Evolutionary conservation across 2,329 filamentous ascomycete genomes (phyloP).

Genomic region (Phyllosticta citribraziliensis): DNA sequence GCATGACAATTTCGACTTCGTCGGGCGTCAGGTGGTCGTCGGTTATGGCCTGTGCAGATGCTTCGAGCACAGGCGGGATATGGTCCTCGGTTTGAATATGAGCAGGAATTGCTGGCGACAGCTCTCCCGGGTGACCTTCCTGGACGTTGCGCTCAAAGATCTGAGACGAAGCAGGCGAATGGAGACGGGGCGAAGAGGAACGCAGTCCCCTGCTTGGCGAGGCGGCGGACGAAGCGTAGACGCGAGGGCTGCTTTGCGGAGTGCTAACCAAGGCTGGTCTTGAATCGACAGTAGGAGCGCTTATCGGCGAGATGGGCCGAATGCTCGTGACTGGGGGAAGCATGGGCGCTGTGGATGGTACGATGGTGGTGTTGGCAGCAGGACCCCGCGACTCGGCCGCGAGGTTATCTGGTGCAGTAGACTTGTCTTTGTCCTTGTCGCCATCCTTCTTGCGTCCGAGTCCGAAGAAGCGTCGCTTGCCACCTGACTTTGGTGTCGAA

Average conservation of each 20-base stretch:
- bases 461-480: conserved; percentile 28
- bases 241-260: conserved; percentile 27
- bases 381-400: neutral
- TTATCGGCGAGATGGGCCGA: conserved; percentile 16
- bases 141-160: conserved; percentile 97
- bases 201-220: conserved; percentile 57
- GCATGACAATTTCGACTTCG: conserved; percentile 85
- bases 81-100: conserved; percentile 93
- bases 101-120: conserved; percentile 76
- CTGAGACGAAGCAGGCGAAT: conserved; percentile 63
- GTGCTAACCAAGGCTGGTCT: conserved; percentile 19
- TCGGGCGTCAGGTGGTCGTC: conserved; percentile 77
- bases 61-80: conserved; percentile 84
- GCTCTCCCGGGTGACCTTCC: conserved; percentile 58
- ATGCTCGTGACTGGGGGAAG: neutral
- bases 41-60: conserved; percentile 85
- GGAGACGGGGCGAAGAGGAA: conserved; percentile 62
- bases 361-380: neutral
- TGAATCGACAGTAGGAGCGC: conserved; percentile 16
- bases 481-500: conserved; percentile 10
- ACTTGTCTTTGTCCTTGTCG: conserved; percentile 11
- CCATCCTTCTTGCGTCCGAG: conserved; percentile 27
- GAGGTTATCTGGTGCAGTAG: neutral
- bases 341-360: neutral
- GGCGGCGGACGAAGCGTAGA: conserved; percentile 27